Percentiles rank a stretch among this genome's conserved stretches.
phyloP scores from a whole-genome alignment of 768 basidiomycete genomes.

The Paxillus ammoniavirescens region DNA sequence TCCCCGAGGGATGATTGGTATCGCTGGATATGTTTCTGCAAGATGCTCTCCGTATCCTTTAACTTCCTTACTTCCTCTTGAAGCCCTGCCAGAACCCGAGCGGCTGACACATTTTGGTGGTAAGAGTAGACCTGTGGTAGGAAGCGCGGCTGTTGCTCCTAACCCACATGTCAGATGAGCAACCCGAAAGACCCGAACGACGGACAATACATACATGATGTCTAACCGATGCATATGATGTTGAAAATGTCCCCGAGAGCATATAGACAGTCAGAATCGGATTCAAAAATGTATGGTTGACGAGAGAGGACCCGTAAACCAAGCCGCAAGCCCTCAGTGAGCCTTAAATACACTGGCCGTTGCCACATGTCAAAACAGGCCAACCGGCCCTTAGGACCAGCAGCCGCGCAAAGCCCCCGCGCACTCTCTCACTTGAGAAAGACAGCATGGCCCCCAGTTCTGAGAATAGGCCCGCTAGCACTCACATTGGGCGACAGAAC shows the following conservation, averaged over 20 bases:
- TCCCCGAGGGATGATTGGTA: conserved; percentile 13
- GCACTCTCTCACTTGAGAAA: conserved; percentile 8
- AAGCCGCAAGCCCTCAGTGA: conserved; percentile 2
- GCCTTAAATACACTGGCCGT: conserved; percentile 22
- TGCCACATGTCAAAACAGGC: conserved; percentile 20
- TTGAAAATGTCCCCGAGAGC: conserved; percentile 14
- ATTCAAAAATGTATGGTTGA: conserved; percentile 8
- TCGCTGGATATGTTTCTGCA: conserved; percentile 17
- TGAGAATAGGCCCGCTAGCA: conserved; percentile 14
- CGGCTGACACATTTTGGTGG: conserved; percentile 15
- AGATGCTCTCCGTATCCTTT: conserved; percentile 7
- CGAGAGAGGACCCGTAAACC: conserved; percentile 13
- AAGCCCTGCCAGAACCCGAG: conserved; percentile 17
- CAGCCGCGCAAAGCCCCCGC: conserved; percentile 19
- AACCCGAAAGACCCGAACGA: background rate
- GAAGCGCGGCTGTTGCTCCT: conserved; percentile 13
- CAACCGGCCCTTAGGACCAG: conserved; percentile 16
- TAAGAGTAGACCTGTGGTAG: conserved; percentile 10
- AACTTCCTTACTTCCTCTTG: conserved; percentile 19
- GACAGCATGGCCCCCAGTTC: conserved; percentile 8
- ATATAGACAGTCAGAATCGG: conserved; percentile 8
- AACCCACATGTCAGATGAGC: conserved; percentile 7
- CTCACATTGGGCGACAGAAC: background rate
- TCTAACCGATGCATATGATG: conserved; percentile 16
- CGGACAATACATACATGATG: conserved; percentile 17